phyloP scores from a whole-genome alignment of 192 early-diverging fungal genomes.

The Coemansia sp. region DNA sequence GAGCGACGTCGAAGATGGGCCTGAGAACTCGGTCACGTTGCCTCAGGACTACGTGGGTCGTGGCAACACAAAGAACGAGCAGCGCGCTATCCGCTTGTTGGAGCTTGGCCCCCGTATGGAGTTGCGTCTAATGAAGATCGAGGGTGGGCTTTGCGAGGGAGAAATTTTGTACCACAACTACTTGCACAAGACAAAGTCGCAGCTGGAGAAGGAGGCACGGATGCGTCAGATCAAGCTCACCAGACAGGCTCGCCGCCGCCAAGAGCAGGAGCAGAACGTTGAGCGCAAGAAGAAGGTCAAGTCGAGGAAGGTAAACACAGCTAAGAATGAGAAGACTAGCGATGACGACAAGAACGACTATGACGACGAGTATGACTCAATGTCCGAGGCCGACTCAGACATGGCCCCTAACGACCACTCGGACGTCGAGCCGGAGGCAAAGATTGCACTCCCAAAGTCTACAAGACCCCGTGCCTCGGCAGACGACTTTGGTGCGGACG shows the following conservation, averaged over 20 bases:
- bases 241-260: slow-evolving; percentile 71
- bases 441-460: slow-evolving; percentile 23
- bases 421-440: slow-evolving; percentile 34
- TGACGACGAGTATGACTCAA: slow-evolving; percentile 46
- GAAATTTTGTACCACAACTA: slow-evolving; percentile 92
- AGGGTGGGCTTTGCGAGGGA: slow-evolving; percentile 86
- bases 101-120: slow-evolving; percentile 95
- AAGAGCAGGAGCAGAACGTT: slow-evolving; percentile 86
- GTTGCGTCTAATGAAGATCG: slow-evolving; percentile 84
- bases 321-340: slow-evolving; percentile 26
- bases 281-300: slow-evolving; percentile 72
- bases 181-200: slow-evolving; percentile 71
- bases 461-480: slow-evolving; percentile 47
- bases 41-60: slow-evolving; percentile 81
- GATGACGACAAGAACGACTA: slow-evolving; percentile 44
- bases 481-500: slow-evolving; percentile 52
- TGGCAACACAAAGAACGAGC: slow-evolving; percentile 74
- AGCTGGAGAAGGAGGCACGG: slow-evolving; percentile 69
- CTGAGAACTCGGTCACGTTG: slow-evolving; percentile 84
- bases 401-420: slow-evolving; percentile 45
- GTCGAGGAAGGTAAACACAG: slow-evolving; percentile 39
- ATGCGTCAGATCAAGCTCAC: slow-evolving; percentile 64
- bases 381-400: slow-evolving; percentile 9
- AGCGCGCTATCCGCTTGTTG: slow-evolving; percentile 81
- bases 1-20: slow-evolving; percentile 91